A percentile compares a stretch with the other conserved stretches of the same genome.
Conservation (phyloP, 768 basidiomycete genomes). For the Scleroderma citrinum region DNA sequence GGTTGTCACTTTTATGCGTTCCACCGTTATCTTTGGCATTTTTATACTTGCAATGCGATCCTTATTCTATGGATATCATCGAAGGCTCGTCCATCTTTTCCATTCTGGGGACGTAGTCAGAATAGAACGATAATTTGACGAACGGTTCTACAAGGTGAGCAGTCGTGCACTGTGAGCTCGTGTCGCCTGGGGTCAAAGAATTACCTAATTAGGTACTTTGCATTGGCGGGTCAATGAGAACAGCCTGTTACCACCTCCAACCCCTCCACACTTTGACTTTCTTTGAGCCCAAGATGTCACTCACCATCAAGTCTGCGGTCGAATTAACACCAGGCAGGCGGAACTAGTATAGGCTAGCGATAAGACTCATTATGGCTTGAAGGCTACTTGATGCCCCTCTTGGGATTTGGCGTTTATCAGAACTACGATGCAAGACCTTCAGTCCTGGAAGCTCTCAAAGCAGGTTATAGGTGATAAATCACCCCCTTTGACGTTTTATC, state of each 20-base stretch:
- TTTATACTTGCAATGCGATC: no score
- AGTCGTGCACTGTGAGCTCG: no score
- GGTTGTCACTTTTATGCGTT: no score
- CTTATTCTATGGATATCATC: no score
- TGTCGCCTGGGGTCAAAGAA: no score
- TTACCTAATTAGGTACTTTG: no score
- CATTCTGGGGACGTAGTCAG: no score
- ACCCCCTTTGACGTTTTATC: neutral
- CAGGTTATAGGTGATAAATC: constrained; percentile 53
- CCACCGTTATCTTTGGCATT: no score
- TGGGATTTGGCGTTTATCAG: constrained; percentile 70
- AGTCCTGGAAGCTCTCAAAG: constrained; percentile 55
- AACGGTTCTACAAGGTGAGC: no score
- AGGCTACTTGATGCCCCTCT: constrained; percentile 55
- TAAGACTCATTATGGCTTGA: constrained; percentile 3
- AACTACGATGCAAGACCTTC: constrained; percentile 53
- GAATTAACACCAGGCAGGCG: constrained; percentile 32
- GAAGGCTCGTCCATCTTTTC: no score
- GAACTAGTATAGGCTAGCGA: constrained; percentile 3
- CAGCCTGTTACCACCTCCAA: no score
- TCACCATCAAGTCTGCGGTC: constrained; percentile 28
- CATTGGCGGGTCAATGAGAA: neutral
- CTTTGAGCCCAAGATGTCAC: constrained; percentile 11
- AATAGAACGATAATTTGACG: no score
- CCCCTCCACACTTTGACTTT: constrained; percentile 5